Base-by-base conservation (phyloP, 352 stramenopile species). In the Globisporangium alternatum region DNA sequence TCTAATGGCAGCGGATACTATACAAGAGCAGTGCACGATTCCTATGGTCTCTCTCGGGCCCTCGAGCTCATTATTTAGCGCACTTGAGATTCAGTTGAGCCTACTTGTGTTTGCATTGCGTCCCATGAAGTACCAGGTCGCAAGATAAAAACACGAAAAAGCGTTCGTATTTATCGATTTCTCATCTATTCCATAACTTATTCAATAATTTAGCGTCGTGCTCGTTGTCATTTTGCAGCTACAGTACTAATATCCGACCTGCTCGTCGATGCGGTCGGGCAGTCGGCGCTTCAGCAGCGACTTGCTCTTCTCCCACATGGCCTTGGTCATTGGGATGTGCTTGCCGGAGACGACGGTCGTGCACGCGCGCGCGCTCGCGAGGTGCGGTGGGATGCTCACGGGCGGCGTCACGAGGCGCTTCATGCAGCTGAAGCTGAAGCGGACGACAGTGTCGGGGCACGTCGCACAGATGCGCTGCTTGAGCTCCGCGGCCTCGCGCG, bases 341-440 rank as follows among this genome's bases (percentile, higher is more conserved):
- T 88, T 87, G 53, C 81, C 81, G 4, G 70, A 76, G 58, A 90
- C 81, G 21, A 83, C 61, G 19, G 74, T 70, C 37, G 65, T 60
- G 28, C 54, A 69, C 2, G 76, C 77, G 54, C 63, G 57, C 37
- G 62, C 63, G 30, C 66, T 64, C 0, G 70, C 69, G 10, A 90
- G 58, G 21, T 67, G 54, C 68, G 71, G 66, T 0, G 81, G 81
- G 19, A 88, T 81, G 52, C 51, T 69, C 22, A 88, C 79, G 1
- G 81, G 81, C 10, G 81, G 78, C 44, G 83, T 77, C 12, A 77
- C 77, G 15, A 88, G 39, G 28, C 75, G 77, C 65, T 80, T 77
- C 78, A 90, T 81, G 64, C 75, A 61, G 67, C 77, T 86, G 30
- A 90, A 69, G 49, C 79, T 76, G 69, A 90, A 90, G 35, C 75